Evolutionary conservation across 2,329 filamentous ascomycete genomes (phyloP).

Genomic region (Aspergillus fructus): DNA sequence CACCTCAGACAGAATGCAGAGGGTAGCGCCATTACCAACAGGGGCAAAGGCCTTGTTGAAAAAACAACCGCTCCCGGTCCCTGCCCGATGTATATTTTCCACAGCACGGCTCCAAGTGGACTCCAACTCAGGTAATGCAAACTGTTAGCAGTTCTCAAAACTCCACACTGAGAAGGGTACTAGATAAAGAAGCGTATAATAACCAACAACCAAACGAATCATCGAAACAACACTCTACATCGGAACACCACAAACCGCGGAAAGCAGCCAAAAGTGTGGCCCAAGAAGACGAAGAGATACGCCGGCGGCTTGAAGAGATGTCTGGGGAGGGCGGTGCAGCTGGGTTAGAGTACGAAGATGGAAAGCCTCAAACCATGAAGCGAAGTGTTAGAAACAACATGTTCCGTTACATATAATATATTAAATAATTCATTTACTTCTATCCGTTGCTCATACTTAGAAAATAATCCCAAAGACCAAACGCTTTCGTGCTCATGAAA

Average conservation of each 20-base stretch:
- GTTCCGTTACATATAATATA: conserved; percentile 65
- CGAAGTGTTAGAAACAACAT: conserved; percentile 72
- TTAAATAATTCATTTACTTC: background rate
- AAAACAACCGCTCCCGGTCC: too few relatives aligned
- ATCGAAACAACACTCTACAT: conserved; percentile 1
- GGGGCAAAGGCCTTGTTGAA: background rate
- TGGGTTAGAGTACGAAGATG: conserved; percentile 74
- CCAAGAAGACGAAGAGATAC: conserved; percentile 67
- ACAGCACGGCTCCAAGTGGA: background rate
- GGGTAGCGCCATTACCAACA: background rate
- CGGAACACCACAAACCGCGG: conserved; percentile 10
- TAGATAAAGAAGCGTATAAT: background rate
- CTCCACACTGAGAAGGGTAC: background rate
- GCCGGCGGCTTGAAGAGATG: conserved; percentile 63
- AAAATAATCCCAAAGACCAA: background rate
- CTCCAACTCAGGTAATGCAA: background rate
- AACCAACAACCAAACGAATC: background rate
- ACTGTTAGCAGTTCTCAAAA: too few relatives aligned
- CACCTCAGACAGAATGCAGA: background rate
- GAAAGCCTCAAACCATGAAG: conserved; percentile 70
- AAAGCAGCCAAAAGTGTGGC: conserved; percentile 56
- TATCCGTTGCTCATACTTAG: background rate
- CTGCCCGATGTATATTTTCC: conserved; percentile 2
- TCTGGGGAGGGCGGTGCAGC: conserved; percentile 69
- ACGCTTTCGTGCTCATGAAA: background rate